phyloP scores from a whole-genome alignment of 2,329 filamentous ascomycete species.

The Fusarium ramigenum region DNA sequence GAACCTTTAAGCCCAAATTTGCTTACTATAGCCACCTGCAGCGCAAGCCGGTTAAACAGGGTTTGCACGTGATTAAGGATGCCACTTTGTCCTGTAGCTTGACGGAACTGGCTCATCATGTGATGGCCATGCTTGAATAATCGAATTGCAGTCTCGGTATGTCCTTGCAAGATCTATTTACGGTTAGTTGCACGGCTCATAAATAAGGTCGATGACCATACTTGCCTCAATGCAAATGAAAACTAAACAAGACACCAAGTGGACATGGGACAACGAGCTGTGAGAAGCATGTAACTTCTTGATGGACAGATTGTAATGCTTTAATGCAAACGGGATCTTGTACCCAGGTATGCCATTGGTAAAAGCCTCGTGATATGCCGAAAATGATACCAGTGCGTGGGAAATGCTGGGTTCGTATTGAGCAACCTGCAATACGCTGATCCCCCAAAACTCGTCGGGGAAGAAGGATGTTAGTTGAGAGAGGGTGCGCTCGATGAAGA shows the following conservation, averaged over 20 bases:
- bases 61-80: neutral
- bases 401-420: neutral
- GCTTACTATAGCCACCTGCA: neutral
- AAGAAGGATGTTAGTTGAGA: neutral
- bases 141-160: neutral
- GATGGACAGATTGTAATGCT: neutral
- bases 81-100: rapidly evolving
- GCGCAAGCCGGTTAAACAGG: neutral
- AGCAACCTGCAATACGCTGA: neutral
- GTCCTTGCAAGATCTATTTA: neutral
- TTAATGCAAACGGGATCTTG: neutral
- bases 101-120: neutral
- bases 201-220: too few species aligned
- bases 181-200: too few species aligned
- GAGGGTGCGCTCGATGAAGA: neutral
- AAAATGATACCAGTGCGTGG: neutral
- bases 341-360: rapidly evolving
- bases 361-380: neutral
- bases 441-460: neutral
- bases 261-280: neutral
- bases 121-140: neutral
- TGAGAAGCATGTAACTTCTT: neutral
- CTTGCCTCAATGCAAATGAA: neutral
- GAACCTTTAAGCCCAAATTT: rapidly evolving
- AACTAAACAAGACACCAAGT: neutral